phyloP scores from a whole-genome alignment of 768 basidiomycete genomes.

The Termitomyces sp. region DNA sequence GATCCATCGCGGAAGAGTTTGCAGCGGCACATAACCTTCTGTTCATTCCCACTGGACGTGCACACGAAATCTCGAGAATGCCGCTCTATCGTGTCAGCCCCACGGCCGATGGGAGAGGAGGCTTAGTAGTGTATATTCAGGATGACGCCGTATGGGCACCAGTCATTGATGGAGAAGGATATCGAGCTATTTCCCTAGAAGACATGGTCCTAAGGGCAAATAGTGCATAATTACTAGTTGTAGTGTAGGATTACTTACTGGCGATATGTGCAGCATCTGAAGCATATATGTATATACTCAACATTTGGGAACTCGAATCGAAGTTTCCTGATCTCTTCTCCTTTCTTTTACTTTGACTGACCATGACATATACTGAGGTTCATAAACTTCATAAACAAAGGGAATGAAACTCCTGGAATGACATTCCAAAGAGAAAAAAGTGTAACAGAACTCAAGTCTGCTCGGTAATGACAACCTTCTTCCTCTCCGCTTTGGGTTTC shows the following conservation, averaged over 20 bases:
- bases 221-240: neutral
- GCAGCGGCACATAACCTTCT: conserved; percentile 82
- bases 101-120: conserved; percentile 78
- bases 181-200: conserved; percentile 77
- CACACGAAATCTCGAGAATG: conserved; percentile 82
- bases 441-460: conserved; percentile 43
- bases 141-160: conserved; percentile 94
- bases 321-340: neutral
- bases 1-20: conserved; percentile 87
- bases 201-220: conserved; percentile 77
- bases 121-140: conserved; percentile 81
- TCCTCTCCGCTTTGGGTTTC: conserved; percentile 90
- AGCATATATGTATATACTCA: neutral
- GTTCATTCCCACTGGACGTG: conserved; percentile 83
- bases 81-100: conserved; percentile 81
- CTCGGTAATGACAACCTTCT: conserved; percentile 79
- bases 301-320: neutral
- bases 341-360: neutral
- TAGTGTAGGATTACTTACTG: neutral
- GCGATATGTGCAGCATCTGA: neutral
- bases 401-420: neutral
- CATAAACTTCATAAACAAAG: neutral
- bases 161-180: conserved; percentile 47
- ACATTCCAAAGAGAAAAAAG: neutral
- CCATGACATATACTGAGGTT: neutral